phyloP scores from a whole-genome alignment of 192 early-diverging fungal species.

The Umbelopsis sp. region DNA sequence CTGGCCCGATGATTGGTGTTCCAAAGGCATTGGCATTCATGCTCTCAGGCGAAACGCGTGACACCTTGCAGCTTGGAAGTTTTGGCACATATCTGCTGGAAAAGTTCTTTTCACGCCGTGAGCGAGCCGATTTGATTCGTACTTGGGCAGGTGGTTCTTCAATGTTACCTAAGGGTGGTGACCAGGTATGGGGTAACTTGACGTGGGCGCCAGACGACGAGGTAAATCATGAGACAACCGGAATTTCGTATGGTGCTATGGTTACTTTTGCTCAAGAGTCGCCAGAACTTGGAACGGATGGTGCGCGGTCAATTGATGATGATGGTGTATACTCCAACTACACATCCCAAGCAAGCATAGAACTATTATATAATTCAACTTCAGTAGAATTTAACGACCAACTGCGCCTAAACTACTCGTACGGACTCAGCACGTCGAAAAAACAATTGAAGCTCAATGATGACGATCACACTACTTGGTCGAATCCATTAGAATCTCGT shows the following conservation, averaged over 20 bases:
- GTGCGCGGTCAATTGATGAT: background rate
- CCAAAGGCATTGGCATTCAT: conserved; percentile 80
- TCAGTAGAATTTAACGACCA: conserved; percentile 50
- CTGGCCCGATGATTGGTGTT: conserved; percentile 83
- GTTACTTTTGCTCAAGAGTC: conserved; percentile 49
- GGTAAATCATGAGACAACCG: conserved; percentile 27
- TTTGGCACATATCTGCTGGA: conserved; percentile 82
- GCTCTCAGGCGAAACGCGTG: conserved; percentile 80
- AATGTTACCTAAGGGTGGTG: conserved; percentile 85
- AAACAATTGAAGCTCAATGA: conserved; percentile 59
- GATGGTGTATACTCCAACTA: background rate
- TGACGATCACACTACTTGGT: conserved; percentile 69
- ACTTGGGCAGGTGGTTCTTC: conserved; percentile 79
- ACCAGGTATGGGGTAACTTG: conserved; percentile 75
- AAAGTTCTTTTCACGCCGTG: conserved; percentile 78
- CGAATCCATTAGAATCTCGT: conserved; percentile 74
- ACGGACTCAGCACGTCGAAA: conserved; percentile 61
- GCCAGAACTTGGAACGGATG: background rate
- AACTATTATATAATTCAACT: conserved; percentile 57
- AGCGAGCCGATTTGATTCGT: conserved; percentile 76
- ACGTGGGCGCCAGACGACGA: conserved; percentile 75
- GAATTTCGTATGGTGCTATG: conserved; percentile 56
- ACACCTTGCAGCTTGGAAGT: conserved; percentile 79
- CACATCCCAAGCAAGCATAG: conserved; percentile 32
- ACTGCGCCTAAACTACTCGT: conserved; percentile 65